phyloP scores from a whole-genome alignment of 2,329 filamentous ascomycete species.

The Fusarium brevicatenulatum region DNA sequence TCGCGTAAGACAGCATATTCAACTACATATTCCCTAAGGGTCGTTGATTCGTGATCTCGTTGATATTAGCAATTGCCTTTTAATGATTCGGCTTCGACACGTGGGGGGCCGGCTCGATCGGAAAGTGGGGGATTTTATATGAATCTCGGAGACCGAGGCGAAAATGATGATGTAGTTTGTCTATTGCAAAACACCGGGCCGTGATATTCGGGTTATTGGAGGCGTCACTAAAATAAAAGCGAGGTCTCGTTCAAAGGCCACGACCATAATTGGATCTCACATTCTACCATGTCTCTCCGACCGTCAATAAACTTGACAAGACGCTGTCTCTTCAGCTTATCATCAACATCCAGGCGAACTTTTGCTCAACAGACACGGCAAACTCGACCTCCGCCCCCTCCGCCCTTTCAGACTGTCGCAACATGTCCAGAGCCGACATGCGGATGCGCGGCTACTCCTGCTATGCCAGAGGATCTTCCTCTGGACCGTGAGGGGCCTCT shows the following conservation, averaged over 20 bases:
- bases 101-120: conserved; percentile 32
- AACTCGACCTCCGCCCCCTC: conserved; percentile 33
- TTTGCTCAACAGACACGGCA: conserved; percentile 32
- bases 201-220: conserved; percentile 22
- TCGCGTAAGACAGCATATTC: neutral
- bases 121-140: conserved; percentile 37
- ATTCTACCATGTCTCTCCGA: conserved; percentile 29
- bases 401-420: conserved; percentile 57
- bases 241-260: neutral
- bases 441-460: conserved; percentile 73
- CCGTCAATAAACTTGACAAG: conserved; percentile 24
- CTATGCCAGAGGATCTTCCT: conserved; percentile 72
- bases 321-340: conserved; percentile 15
- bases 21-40: neutral
- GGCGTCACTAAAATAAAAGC: neutral
- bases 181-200: conserved; percentile 24
- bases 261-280: neutral
- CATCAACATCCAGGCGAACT: conserved; percentile 10
- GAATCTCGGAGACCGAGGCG: conserved; percentile 37
- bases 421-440: conserved; percentile 82
- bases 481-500: conserved; percentile 78
- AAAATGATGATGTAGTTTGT: conserved; percentile 26
- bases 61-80: conserved; percentile 11
- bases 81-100: conserved; percentile 21
- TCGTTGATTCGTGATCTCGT: neutral